phyloP scores from a whole-genome alignment of 176 grass and related monocot genomes.

The Oropetium thomaeum region DNA sequence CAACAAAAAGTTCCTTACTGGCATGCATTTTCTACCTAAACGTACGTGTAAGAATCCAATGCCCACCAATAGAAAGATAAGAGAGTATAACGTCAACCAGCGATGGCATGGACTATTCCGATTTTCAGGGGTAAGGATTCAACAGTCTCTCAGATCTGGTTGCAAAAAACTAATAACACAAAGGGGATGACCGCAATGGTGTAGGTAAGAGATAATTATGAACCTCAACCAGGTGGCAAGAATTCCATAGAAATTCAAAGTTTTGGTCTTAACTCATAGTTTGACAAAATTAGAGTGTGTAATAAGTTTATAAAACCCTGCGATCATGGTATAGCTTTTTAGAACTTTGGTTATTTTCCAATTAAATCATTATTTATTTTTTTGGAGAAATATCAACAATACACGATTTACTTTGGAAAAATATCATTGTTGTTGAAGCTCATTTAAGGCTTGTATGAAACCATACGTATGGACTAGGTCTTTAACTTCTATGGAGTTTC shows the following conservation, averaged over 20 bases:
- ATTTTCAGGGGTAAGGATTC: constrained; percentile 15
- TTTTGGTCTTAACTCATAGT: neutral
- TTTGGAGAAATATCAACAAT: no score
- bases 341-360: neutral
- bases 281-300: neutral
- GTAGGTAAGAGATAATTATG: constrained; percentile 4
- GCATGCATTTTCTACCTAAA: neutral
- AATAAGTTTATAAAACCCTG: neutral
- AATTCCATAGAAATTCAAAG: constrained; percentile 35
- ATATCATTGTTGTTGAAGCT: neutral
- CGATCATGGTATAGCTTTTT: neutral
- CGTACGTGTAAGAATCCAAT: neutral
- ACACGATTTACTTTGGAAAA: no score
- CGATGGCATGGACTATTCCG: constrained; percentile 5
- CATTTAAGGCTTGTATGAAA: neutral
- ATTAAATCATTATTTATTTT: no score
- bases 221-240: neutral
- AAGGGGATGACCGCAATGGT: neutral
- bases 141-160: constrained; percentile 27
- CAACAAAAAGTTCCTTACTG: no score
- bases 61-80: neutral
- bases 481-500: neutral
- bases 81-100: neutral
- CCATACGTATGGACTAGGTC: constrained; percentile 5
- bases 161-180: neutral